A percentile compares a stretch with the other conserved stretches of the same genome.
Conservation (phyloP, 2,329 filamentous ascomycete genomes). For the Trichoderma cornu-damae region DNA sequence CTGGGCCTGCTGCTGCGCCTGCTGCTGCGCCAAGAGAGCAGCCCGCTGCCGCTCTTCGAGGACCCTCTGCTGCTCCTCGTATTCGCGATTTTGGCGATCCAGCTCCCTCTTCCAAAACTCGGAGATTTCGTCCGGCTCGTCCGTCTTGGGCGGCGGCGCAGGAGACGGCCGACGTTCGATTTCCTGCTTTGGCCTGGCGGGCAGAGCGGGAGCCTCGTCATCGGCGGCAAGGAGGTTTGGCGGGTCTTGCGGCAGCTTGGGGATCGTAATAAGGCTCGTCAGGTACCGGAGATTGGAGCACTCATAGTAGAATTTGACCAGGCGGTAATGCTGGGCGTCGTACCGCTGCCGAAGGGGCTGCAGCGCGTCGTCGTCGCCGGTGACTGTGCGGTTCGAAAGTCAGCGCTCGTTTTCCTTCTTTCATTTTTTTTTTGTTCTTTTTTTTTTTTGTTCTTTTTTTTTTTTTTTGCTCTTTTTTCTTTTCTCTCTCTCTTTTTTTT, state of each 20-base stretch:
- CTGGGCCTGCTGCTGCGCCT: constrained; percentile 79
- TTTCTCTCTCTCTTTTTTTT: too few species aligned
- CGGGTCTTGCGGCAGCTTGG: constrained; percentile 89
- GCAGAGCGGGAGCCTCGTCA: constrained; percentile 75
- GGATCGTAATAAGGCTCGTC: constrained; percentile 92
- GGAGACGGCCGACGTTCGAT: constrained; percentile 65
- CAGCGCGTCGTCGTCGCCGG: constrained; percentile 88
- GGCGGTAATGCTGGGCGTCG: constrained; percentile 90
- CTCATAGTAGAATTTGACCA: constrained; percentile 98
- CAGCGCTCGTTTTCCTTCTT: constrained; percentile 20
- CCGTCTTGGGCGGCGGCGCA: constrained; percentile 55
- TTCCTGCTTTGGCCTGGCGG: constrained; percentile 71
- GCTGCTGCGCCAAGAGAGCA: constrained; percentile 73
- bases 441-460: too few species aligned
- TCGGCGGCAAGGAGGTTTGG: constrained; percentile 85
- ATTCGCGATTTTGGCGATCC: constrained; percentile 85
- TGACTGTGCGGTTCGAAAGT: constrained; percentile 52
- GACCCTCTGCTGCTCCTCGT: constrained; percentile 86
- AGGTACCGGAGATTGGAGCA: constrained; percentile 96
- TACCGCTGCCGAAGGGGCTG: constrained; percentile 84
- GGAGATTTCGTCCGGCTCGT: constrained; percentile 89
- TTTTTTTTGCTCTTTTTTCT: too few species aligned
- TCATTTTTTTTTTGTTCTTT: too few species aligned
- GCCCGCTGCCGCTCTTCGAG: constrained; percentile 83
- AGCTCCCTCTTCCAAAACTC: constrained; percentile 98